These are phyloP conservation scores for Alternaria incomplexa DNA, from an alignment of 2,329 filamentous ascomycete genomes.

Conservation along the genomic window DNA sequence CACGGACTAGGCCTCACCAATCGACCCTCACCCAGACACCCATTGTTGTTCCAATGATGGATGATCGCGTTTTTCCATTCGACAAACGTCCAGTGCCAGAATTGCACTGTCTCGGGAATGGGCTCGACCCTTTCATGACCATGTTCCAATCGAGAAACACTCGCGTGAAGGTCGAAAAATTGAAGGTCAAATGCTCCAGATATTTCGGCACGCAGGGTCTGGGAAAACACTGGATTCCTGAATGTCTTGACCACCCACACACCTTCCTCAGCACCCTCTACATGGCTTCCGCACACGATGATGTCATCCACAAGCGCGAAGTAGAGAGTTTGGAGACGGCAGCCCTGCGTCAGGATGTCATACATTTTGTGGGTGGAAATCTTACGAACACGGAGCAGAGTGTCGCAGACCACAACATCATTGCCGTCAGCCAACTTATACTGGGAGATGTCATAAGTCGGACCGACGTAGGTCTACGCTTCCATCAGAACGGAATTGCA, in stretches of 20 bases:
- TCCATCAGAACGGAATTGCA: constrained; percentile 39
- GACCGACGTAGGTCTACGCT: constrained; percentile 24
- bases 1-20: constrained; percentile 7
- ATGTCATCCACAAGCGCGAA: constrained; percentile 30
- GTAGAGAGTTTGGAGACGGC: constrained; percentile 40
- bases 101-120: constrained; percentile 37
- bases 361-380: constrained; percentile 37
- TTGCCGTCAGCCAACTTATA: constrained; percentile 46
- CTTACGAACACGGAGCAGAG: constrained; percentile 27
- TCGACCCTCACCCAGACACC: constrained; percentile 24
- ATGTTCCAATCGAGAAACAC: constrained; percentile 42
- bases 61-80: no score
- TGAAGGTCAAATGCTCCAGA: constrained; percentile 45
- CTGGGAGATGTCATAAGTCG: constrained; percentile 41
- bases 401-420: constrained; percentile 44
- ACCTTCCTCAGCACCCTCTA: constrained; percentile 48
- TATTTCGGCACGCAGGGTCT: constrained; percentile 44
- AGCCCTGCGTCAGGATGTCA: constrained; percentile 43
- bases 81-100: constrained; percentile 7
- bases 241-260: constrained; percentile 39
- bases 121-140: constrained; percentile 43
- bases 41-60: constrained; percentile 25
- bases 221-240: constrained; percentile 44
- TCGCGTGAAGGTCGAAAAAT: constrained; percentile 36
- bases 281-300: constrained; percentile 42